A percentile compares a stretch with the other conserved stretches of the same genome.
Evolutionary conservation across 1,284 basidiomycete species (phyloP).

Genomic region (Puccinia triticina): DNA sequence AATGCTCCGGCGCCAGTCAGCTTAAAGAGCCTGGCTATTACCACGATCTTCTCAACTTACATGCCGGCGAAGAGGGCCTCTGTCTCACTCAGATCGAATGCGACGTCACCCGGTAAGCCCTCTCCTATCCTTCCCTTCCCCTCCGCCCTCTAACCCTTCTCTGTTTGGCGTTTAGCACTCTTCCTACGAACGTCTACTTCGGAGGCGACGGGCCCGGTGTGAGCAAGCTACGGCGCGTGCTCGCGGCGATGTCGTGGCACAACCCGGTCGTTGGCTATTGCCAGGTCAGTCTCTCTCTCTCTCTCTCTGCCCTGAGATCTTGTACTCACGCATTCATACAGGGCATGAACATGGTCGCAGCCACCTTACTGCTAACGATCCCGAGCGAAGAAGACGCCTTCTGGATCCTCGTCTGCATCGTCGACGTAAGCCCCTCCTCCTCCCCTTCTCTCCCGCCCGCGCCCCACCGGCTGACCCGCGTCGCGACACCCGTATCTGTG

Average conservation of each 20-base stretch:
- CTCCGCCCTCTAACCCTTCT: background rate
- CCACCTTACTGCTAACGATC: slow-evolving; percentile 86
- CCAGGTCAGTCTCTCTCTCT: slow-evolving; percentile 53
- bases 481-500: no score
- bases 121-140: background rate
- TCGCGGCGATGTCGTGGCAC: slow-evolving; percentile 84
- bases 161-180: slow-evolving; percentile 66
- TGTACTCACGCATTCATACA: background rate
- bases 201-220: slow-evolving; percentile 93
- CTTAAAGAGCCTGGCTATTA: slow-evolving; percentile 90
- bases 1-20: slow-evolving; percentile 88
- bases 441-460: background rate
- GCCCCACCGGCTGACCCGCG: no score
- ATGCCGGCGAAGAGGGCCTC: slow-evolving; percentile 67
- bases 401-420: slow-evolving; percentile 87
- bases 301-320: background rate
- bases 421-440: slow-evolving; percentile 72
- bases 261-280: slow-evolving; percentile 62
- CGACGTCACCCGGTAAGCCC: slow-evolving; percentile 67
- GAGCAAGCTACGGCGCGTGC: slow-evolving; percentile 81
- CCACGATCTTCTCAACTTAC: slow-evolving; percentile 72
- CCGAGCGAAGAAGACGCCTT: slow-evolving; percentile 90
- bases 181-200: slow-evolving; percentile 96
- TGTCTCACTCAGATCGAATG: slow-evolving; percentile 79
- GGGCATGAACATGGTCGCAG: slow-evolving; percentile 67